These are phyloP conservation scores for Hypoxylon lenormandii DNA, from an alignment of 495 filamentous ascomycete species.

Conservation along the genomic window DNA sequence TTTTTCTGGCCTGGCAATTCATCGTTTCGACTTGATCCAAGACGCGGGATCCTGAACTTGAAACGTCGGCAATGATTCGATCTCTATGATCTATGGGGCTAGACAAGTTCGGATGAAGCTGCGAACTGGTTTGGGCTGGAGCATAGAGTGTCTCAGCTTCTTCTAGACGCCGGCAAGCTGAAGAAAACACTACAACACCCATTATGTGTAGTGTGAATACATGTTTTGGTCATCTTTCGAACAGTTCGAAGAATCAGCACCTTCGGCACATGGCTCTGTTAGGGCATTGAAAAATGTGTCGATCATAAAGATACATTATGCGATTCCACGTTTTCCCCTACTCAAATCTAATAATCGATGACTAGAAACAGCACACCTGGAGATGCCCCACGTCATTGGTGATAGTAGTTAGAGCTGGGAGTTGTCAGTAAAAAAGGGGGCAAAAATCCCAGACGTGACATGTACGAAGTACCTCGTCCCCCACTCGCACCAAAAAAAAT, in stretches of 20 bases:
- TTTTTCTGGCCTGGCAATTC: conserved; percentile 33
- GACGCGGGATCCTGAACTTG: conserved; percentile 17
- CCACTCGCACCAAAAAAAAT: conserved; percentile 10
- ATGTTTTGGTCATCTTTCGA: background rate
- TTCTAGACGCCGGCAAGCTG: conserved; percentile 20
- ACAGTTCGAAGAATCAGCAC: background rate
- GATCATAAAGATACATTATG: conserved; percentile 27
- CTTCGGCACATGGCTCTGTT: background rate
- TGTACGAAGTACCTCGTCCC: conserved; percentile 11
- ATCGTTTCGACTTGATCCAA: conserved; percentile 28
- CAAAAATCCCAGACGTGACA: conserved; percentile 7
- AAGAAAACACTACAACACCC: conserved; percentile 11
- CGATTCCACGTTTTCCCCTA: conserved; percentile 19
- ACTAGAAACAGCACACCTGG: background rate
- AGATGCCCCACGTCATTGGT: conserved; percentile 12
- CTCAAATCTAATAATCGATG: conserved; percentile 15
- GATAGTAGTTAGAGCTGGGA: conserved; percentile 20
- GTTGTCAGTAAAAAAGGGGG: conserved; percentile 30
- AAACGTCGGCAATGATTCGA: conserved; percentile 30
- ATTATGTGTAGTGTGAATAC: conserved; percentile 1
- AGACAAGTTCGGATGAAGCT: conserved; percentile 34
- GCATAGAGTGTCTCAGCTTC: conserved; percentile 33
- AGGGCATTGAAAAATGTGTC: conserved; percentile 8
- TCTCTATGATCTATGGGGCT: conserved; percentile 28
- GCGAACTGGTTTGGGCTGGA: conserved; percentile 24